These are phyloP conservation scores for Termitomyces sp. DNA, from an alignment of 768 basidiomycete species.

Conservation along the genomic window DNA sequence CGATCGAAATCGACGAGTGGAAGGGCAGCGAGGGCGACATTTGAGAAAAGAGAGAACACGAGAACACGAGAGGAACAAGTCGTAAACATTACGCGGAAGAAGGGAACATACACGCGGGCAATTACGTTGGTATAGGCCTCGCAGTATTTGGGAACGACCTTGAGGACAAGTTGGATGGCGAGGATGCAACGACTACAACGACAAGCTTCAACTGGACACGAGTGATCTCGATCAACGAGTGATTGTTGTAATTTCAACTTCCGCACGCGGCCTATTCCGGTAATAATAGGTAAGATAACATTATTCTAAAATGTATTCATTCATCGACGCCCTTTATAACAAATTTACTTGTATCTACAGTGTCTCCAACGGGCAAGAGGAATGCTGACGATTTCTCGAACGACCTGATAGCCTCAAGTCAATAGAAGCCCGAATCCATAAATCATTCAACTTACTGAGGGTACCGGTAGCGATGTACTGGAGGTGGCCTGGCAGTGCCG, in stretches of 20 bases:
- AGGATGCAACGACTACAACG: constrained; percentile 8
- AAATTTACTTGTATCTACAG: constrained; percentile 31
- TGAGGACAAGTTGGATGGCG: constrained; percentile 6
- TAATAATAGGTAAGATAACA: neutral
- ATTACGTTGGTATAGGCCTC: constrained; percentile 13
- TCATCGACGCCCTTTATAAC: constrained; percentile 29
- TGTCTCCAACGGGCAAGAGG: constrained; percentile 54
- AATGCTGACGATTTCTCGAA: constrained; percentile 64
- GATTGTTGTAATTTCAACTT: constrained; percentile 21
- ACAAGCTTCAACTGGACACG: neutral
- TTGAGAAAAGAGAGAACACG: constrained; percentile 15
- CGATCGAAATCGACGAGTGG: constrained; percentile 52
- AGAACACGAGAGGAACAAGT: constrained; percentile 23
- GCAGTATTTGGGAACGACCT: neutral
- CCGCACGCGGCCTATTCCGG: constrained; percentile 14
- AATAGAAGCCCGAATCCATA: neutral
- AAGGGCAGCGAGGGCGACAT: constrained; percentile 33
- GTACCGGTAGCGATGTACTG: constrained; percentile 63
- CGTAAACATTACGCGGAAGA: constrained; percentile 22
- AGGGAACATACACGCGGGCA: constrained; percentile 15
- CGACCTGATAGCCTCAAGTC: constrained; percentile 33
- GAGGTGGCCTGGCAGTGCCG: constrained; percentile 42
- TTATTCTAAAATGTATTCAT: constrained; percentile 3
- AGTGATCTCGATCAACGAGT: constrained; percentile 11
- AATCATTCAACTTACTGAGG: constrained; percentile 59